These are phyloP conservation scores for Coemansia sp. DNA, from an alignment of 192 early-diverging fungal genomes.

Conservation along the genomic window DNA sequence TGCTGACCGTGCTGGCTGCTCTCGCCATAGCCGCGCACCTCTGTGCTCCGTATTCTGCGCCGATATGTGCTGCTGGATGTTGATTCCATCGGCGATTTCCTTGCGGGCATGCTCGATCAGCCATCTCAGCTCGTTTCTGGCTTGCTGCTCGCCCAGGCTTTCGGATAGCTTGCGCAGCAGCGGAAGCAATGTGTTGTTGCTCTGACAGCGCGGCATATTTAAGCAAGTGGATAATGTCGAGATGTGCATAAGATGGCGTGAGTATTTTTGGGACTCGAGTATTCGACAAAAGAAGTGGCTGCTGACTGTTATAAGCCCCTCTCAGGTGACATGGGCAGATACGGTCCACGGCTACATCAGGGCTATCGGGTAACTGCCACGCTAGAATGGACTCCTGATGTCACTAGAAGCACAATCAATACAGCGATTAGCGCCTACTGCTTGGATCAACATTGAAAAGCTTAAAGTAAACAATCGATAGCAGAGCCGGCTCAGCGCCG, in stretches of 20 bases:
- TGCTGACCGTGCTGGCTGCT: slow-evolving; percentile 30
- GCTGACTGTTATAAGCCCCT: not conserved
- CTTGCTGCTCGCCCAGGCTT: slow-evolving; percentile 40
- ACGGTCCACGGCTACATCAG: too few relatives aligned
- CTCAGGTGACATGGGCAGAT: slow-evolving; percentile 4
- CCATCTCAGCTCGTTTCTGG: slow-evolving; percentile 44
- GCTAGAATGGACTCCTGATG: not conserved
- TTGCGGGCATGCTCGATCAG: slow-evolving; percentile 40
- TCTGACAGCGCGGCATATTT: slow-evolving; percentile 38
- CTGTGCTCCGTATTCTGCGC: not conserved
- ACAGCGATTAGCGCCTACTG: too few relatives aligned
- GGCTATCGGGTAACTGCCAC: not conserved
- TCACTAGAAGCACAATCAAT: too few relatives aligned
- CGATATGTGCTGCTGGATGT: not conserved
- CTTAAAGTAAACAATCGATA: not conserved
- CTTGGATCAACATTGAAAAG: too few relatives aligned
- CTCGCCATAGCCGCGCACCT: slow-evolving; percentile 42
- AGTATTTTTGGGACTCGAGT: too few relatives aligned
- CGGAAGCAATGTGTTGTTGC: slow-evolving; percentile 45
- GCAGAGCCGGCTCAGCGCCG: too few relatives aligned
- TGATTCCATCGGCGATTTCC: slow-evolving; percentile 7
- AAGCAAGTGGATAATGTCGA: not conserved
- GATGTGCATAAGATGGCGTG: not conserved
- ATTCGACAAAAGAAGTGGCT: not conserved
- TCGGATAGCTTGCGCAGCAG: slow-evolving; percentile 31